Conservation (phyloP, 345 rosid genomes). For the Raphanus sativus region DNA sequence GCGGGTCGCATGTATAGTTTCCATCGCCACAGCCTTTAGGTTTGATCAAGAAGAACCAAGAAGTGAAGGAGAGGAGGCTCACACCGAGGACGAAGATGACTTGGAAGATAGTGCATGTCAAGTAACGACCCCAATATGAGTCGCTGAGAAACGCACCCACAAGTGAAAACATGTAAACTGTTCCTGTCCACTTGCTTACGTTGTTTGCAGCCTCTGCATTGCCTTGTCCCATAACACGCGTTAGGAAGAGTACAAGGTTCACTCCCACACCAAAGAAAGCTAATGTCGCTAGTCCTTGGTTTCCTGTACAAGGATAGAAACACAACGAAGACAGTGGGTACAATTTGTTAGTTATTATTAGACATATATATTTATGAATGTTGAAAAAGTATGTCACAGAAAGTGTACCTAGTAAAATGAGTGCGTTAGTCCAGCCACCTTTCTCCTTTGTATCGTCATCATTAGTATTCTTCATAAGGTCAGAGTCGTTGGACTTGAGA, state of each 20-base stretch:
- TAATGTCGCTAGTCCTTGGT: conserved; percentile 82
- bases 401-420: conserved; percentile 46
- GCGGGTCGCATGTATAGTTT: conserved; percentile 34
- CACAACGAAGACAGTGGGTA: not conserved
- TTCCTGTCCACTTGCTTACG: conserved; percentile 94
- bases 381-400: not conserved
- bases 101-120: conserved; percentile 49
- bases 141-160: conserved; percentile 93
- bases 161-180: conserved; percentile 82
- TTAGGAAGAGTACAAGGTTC: conserved; percentile 75
- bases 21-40: conserved; percentile 80
- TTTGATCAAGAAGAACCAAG: conserved; percentile 62
- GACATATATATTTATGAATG: not conserved
- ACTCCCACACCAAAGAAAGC: conserved; percentile 97
- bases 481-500: conserved; percentile 19
- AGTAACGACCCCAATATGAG: conserved; percentile 93
- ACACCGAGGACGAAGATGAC: conserved; percentile 45
- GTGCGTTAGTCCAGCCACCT: conserved; percentile 51
- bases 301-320: conserved; percentile 42
- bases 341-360: not conserved
- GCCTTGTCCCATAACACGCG: conserved; percentile 73
- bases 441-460: conserved; percentile 19
- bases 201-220: conserved; percentile 84
- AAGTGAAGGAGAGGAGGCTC: conserved; percentile 52
- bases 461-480: conserved; percentile 21